These are phyloP conservation scores for Pluteus cervinus DNA, from an alignment of 768 basidiomycete genomes.

Conservation along the genomic window DNA sequence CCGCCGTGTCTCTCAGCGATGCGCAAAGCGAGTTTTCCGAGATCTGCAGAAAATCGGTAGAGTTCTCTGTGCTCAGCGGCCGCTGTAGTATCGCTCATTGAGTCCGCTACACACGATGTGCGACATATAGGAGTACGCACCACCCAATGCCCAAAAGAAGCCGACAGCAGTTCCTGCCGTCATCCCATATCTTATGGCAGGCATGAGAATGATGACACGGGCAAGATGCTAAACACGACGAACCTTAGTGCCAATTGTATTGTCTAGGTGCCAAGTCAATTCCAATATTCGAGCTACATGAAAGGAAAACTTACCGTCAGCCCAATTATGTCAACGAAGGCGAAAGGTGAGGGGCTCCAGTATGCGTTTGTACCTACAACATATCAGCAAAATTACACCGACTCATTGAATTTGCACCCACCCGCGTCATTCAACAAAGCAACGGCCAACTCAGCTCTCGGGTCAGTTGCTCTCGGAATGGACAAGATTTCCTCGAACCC, in stretches of 20 bases:
- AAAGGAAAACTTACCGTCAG: constrained; percentile 44
- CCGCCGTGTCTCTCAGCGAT: constrained; percentile 64
- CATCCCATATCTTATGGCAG: constrained; percentile 49
- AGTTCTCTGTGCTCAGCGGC: constrained; percentile 57
- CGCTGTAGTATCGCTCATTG: constrained; percentile 30
- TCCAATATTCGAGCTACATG: background rate
- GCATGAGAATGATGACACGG: background rate
- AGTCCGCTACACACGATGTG: no score
- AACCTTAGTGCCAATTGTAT: constrained; percentile 61
- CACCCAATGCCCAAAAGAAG: constrained; percentile 67
- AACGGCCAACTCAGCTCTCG: constrained; percentile 55
- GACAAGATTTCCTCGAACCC: constrained; percentile 64
- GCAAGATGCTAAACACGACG: constrained; percentile 3
- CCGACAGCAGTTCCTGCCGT: constrained; percentile 63
- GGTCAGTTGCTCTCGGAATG: constrained; percentile 57
- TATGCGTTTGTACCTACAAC: constrained; percentile 58
- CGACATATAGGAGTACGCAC: no score
- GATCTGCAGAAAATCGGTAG: constrained; percentile 62
- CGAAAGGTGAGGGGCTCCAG: constrained; percentile 53
- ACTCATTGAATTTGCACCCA: constrained; percentile 14
- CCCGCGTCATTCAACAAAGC: constrained; percentile 66
- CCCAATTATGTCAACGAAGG: constrained; percentile 58
- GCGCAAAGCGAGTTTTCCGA: constrained; percentile 59
- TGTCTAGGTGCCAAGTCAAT: constrained; percentile 31
- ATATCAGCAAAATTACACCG: background rate